Conservation (phyloP, 2,329 filamentous ascomycete genomes). For the Epichloe gansuensis region DNA sequence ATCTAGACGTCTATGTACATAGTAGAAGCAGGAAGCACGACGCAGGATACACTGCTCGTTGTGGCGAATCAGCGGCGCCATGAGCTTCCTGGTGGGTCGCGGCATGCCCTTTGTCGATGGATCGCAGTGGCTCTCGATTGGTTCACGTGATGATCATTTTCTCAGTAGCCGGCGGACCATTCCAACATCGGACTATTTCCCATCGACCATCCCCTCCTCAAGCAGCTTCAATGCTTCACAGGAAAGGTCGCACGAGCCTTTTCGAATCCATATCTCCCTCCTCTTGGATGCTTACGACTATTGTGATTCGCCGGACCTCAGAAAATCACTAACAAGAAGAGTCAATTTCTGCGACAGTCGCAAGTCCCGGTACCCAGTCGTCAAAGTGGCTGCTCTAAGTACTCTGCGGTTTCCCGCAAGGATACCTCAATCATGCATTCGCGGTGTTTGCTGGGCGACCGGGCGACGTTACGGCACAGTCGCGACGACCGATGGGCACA, state of each 20-base stretch:
- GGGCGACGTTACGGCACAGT: conserved; percentile 21
- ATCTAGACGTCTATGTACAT: too few species aligned
- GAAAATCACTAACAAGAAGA: neutral
- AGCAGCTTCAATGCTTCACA: too few species aligned
- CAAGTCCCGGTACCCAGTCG: conserved; percentile 8
- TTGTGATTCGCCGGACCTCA: neutral
- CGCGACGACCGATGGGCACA: conserved; percentile 11
- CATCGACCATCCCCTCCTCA: too few species aligned
- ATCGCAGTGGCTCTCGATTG: neutral
- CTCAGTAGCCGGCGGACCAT: neutral
- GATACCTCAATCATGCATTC: conserved; percentile 30
- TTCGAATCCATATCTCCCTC: neutral
- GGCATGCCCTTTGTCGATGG: too few species aligned
- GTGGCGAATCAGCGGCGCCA: too few species aligned
- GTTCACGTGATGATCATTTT: conserved; percentile 3
- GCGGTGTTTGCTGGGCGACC: conserved; percentile 27
- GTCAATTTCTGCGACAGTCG: neutral
- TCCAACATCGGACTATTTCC: neutral
- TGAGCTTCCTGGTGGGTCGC: too few species aligned
- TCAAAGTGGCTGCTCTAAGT: conserved; percentile 24
- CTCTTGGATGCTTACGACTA: neutral
- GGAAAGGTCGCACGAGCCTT: too few species aligned
- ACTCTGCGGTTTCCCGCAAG: conserved; percentile 32
- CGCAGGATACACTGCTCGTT: neutral
- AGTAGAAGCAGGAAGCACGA: neutral